These are phyloP conservation scores for Brassica carinata DNA, from an alignment of 345 rosid species.

Conservation along the genomic window DNA sequence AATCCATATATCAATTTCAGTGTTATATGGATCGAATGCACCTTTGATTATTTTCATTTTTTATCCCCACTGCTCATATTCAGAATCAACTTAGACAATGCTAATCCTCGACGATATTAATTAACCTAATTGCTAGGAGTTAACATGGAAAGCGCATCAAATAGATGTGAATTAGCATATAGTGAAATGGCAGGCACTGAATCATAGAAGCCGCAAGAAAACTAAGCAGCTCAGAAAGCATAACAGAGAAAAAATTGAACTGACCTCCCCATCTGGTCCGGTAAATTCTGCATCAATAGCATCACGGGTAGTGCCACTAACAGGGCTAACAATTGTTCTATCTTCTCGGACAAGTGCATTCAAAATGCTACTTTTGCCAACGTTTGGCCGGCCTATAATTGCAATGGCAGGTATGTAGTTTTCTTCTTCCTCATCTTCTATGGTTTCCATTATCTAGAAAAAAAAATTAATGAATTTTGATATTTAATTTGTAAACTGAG, in stretches of 20 bases:
- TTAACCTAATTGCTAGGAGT: neutral
- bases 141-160: conserved; percentile 12
- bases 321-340: conserved; percentile 94
- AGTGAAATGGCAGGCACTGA: neutral
- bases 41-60: neutral
- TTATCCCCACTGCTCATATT: neutral
- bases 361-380: conserved; percentile 97
- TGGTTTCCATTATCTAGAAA: conserved; percentile 50
- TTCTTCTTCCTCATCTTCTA: conserved; percentile 64
- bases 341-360: conserved; percentile 97
- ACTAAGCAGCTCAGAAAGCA: neutral
- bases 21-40: conserved; percentile 1
- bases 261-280: conserved; percentile 89
- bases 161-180: conserved; percentile 1
- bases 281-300: conserved; percentile 91
- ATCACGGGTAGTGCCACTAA: conserved; percentile 99
- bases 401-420: conserved; percentile 84
- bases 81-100: conserved; percentile 6
- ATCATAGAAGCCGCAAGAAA: conserved; percentile 3
- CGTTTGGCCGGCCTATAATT: conserved; percentile 95
- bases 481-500: neutral
- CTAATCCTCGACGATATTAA: conserved; percentile 2
- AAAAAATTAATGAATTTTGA: neutral
- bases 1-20: conserved; percentile 25
- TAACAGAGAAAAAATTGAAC: conserved; percentile 17